Evolutionary conservation across 75 land plant species (phyloP).

Genomic region (Chamaecyparis obtusa): DNA sequence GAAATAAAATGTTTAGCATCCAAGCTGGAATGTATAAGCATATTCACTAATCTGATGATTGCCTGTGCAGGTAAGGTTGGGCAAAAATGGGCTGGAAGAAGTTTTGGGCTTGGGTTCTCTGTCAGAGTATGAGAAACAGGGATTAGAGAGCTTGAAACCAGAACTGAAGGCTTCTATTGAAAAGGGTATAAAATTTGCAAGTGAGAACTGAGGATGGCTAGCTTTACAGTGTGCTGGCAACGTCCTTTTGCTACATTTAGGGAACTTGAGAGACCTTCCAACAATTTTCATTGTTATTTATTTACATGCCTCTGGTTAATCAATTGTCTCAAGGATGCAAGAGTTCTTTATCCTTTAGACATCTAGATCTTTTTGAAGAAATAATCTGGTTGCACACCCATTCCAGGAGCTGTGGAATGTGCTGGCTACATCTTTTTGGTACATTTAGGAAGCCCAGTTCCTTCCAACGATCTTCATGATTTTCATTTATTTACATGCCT

Average conservation of each 20-base stretch:
- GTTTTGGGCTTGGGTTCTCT: slow-evolving; percentile 80
- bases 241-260: background rate
- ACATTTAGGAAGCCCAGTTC: background rate
- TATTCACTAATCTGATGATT: background rate
- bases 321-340: background rate
- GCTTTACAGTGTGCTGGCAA: background rate
- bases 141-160: slow-evolving; percentile 65
- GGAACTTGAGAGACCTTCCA: background rate
- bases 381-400: background rate
- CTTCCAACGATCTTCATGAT: background rate
- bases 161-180: slow-evolving; percentile 85
- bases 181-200: slow-evolving; percentile 89
- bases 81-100: slow-evolving; percentile 85
- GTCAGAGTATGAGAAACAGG: slow-evolving; percentile 74
- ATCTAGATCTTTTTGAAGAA: background rate
- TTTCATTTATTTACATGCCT: background rate
- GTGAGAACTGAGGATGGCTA: slow-evolving; percentile 15
- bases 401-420: background rate
- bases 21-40: background rate
- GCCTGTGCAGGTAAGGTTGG: slow-evolving; percentile 76
- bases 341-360: background rate
- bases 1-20: background rate
- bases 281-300: background rate
- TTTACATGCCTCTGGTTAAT: background rate
- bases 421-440: background rate